Percentiles rank a stretch among this genome's conserved stretches.
Evolutionary conservation across 768 basidiomycete species (phyloP).

Genomic region (Lentinula guzmanii): DNA sequence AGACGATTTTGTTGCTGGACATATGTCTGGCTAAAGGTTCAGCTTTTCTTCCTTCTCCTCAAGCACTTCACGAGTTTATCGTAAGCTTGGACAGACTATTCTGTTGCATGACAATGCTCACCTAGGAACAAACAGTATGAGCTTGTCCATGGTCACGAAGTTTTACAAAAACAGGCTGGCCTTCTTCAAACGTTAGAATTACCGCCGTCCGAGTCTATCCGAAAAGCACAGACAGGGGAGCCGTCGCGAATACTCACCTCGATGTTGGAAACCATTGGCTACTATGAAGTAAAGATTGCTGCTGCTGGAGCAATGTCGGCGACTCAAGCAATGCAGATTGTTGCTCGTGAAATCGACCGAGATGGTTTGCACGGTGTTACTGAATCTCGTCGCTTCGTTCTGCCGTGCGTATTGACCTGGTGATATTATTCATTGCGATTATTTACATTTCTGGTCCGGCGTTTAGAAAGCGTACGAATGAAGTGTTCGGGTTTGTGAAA

Average conservation of each 20-base stretch:
- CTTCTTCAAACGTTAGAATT: slow-evolving; percentile 37
- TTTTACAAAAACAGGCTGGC: slow-evolving; percentile 39
- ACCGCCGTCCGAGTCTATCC: slow-evolving; percentile 18
- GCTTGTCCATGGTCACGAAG: slow-evolving; percentile 47
- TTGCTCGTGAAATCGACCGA: slow-evolving; percentile 56
- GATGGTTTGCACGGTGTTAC: slow-evolving; percentile 47
- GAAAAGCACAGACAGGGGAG: slow-evolving; percentile 22
- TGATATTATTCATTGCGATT: no score
- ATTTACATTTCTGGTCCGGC: slow-evolving; percentile 13
- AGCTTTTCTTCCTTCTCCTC: slow-evolving; percentile 44
- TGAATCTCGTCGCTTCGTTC: slow-evolving; percentile 23
- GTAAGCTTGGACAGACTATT: slow-evolving; percentile 31
- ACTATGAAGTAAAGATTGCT: slow-evolving; percentile 49
- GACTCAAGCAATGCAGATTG: slow-evolving; percentile 48
- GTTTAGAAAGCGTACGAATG: slow-evolving; percentile 36
- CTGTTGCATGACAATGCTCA: neutral
- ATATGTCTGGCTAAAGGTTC: slow-evolving; percentile 48
- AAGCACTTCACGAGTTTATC: slow-evolving; percentile 52
- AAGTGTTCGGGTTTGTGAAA: slow-evolving; percentile 48
- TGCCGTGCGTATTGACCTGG: slow-evolving; percentile 34
- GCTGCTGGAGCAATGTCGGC: slow-evolving; percentile 39
- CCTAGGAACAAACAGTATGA: slow-evolving; percentile 44
- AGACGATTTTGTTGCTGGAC: slow-evolving; percentile 53
- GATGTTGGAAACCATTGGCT: slow-evolving; percentile 37
- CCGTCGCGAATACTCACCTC: slow-evolving; percentile 33